Conservation (phyloP, 805 yeast species). For the Yarrowia divulgata region DNA sequence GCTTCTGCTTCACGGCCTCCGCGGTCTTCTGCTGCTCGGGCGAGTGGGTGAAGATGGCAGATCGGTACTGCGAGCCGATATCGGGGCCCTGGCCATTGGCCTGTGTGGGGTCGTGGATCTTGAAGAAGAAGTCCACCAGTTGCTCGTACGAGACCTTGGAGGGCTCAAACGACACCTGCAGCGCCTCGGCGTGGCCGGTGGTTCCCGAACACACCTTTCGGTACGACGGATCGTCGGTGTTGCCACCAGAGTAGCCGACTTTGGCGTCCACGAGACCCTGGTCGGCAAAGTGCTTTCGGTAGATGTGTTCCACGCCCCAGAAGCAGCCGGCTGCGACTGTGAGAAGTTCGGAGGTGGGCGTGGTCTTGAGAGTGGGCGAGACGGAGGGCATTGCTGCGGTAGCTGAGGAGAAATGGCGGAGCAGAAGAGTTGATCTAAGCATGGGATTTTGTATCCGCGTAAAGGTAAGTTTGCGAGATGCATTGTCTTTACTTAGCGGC, state of each 20-base stretch:
- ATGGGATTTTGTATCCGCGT: not conserved
- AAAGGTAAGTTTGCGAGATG: slow-evolving; percentile 10
- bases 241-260: slow-evolving; percentile 93
- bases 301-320: slow-evolving; percentile 75
- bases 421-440: slow-evolving; percentile 24
- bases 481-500: no score
- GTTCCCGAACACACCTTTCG: slow-evolving; percentile 74
- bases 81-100: slow-evolving; percentile 86
- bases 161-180: slow-evolving; percentile 87
- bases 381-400: slow-evolving; percentile 33
- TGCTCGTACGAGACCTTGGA: slow-evolving; percentile 62
- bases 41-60: slow-evolving; percentile 73
- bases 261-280: slow-evolving; percentile 75
- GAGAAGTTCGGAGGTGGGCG: slow-evolving; percentile 60
- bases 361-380: slow-evolving; percentile 48
- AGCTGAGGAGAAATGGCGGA: slow-evolving; percentile 20
- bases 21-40: slow-evolving; percentile 60
- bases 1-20: slow-evolving; percentile 55
- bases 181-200: slow-evolving; percentile 83
- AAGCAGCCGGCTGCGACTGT: slow-evolving; percentile 69
- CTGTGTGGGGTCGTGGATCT: slow-evolving; percentile 94
- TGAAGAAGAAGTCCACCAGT: slow-evolving; percentile 81
- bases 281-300: slow-evolving; percentile 68
- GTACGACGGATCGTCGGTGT: slow-evolving; percentile 62
- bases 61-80: slow-evolving; percentile 86